Base-by-base conservation (phyloP, 2,329 filamentous ascomycete genomes). In the Penicillium sp. region DNA sequence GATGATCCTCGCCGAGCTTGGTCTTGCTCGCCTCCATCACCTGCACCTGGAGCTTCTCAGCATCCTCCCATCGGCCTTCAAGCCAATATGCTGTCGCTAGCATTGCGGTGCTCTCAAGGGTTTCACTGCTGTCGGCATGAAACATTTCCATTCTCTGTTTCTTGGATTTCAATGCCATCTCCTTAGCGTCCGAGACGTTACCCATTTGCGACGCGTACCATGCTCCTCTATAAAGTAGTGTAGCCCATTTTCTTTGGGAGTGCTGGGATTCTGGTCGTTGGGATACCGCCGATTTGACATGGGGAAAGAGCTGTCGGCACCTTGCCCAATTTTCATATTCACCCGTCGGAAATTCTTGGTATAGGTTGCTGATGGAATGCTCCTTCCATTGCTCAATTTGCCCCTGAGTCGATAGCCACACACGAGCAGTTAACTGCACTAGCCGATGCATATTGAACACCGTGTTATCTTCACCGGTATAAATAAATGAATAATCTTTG, bases 391-490 rank as follows among this genome's bases (percentile, higher is more conserved):
- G 20, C 12, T 69, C 62, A 0, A 68, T 41, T 58, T 75, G 57
- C 0, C 55, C 54, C 10, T 71, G 31, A 0, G 57, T 31, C 7
- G 4, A 1, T 20, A 75, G 59, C 71, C 71, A 74, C 38, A 48
- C 63, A 22, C 63, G 57, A 15, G 57, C 67, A 0, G 69, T 51
- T 0, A 70, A 54, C 55, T 72, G 69, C 42, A 73, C 69, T 1
- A 73, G 63, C 12, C 60, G 39, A 63, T 73, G 67, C 68, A 72
- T 71, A 10, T 60, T 59, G 45, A 71, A 70, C 4, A 28, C 5
- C 12, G 7, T 31, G 28, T 7, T 22, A 48, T 65, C 47, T 10
- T 37, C 31, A 25, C 51, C 52, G 8, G 60, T 34, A 2, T 62
- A 55, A 17, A 73, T 31, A 7, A 31, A 31, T 59, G 49, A 57